These are phyloP conservation scores for Phytomonas francai DNA, from an alignment of 208 protist genomes.

Conservation along the genomic window DNA sequence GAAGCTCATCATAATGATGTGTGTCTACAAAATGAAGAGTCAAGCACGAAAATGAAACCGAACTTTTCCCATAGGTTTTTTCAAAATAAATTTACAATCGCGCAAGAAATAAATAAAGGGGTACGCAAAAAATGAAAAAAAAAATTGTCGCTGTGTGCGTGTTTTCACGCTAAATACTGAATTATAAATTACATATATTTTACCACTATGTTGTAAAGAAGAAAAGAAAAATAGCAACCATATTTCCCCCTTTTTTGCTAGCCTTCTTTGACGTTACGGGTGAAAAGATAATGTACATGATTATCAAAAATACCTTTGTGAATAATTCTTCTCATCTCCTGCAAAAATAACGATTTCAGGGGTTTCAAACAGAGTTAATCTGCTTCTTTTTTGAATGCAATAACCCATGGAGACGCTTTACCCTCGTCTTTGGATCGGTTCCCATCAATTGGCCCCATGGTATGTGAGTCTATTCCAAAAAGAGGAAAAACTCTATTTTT, in stretches of 20 bases:
- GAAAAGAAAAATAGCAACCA: constrained; percentile 3
- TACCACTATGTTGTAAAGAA: neutral
- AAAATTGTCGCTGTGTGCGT: neutral
- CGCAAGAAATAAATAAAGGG: constrained; percentile 3
- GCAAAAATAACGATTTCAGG: neutral
- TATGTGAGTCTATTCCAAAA: neutral
- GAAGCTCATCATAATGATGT: neutral
- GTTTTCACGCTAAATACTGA: neutral
- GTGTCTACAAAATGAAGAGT: neutral
- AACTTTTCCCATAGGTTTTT: neutral
- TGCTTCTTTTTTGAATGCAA: neutral
- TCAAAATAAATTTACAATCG: neutral
- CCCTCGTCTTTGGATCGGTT: neutral
- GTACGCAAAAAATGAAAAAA: neutral
- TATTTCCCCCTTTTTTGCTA: neutral
- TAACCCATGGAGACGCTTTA: neutral
- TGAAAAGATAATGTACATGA: neutral
- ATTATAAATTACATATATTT: neutral
- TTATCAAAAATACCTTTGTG: neutral
- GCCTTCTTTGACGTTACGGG: neutral
- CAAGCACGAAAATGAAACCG: neutral
- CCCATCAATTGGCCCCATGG: neutral
- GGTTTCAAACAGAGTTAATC: neutral
- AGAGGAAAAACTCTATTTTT: neutral
- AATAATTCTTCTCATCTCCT: neutral